These are phyloP conservation scores for Huntiella omanensis DNA, from an alignment of 2,329 filamentous ascomycete genomes.

Conservation along the genomic window DNA sequence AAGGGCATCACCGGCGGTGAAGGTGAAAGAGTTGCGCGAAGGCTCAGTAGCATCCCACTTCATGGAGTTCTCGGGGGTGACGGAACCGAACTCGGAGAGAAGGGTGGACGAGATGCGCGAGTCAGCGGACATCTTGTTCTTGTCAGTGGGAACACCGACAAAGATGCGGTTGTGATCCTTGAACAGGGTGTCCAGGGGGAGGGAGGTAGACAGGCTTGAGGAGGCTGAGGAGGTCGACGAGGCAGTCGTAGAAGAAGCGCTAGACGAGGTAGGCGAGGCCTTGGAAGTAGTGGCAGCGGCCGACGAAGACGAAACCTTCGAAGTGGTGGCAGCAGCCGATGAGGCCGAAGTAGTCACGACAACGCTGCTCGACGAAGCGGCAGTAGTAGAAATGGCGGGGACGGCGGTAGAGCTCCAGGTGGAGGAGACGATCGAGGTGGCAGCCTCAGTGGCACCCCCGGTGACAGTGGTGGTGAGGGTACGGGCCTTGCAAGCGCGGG, in stretches of 20 bases:
- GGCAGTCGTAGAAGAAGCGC: not conserved
- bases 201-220: not conserved
- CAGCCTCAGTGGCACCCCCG: not conserved
- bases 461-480: not conserved
- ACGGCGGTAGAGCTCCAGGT: not conserved
- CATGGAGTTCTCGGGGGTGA: conserved; percentile 52
- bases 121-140: conserved; percentile 27
- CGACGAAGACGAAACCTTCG: not conserved
- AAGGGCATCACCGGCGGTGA: conserved; percentile 35
- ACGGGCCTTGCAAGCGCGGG: conserved; percentile 6
- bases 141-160: conserved; percentile 39
- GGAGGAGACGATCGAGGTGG: not conserved
- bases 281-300: not conserved
- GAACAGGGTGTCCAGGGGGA: conserved; percentile 1
- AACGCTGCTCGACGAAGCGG: not conserved
- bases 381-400: not conserved
- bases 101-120: conserved; percentile 35
- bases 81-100: conserved; percentile 40
- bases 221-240: not conserved
- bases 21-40: conserved; percentile 33
- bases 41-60: conserved; percentile 44
- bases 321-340: not conserved
- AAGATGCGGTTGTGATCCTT: conserved; percentile 23
- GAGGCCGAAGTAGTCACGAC: not conserved
- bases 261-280: not conserved